Evolutionary conservation across 176 grass and related monocot genomes (phyloP).

Genomic region (Hsuehochloa calcarea): DNA sequence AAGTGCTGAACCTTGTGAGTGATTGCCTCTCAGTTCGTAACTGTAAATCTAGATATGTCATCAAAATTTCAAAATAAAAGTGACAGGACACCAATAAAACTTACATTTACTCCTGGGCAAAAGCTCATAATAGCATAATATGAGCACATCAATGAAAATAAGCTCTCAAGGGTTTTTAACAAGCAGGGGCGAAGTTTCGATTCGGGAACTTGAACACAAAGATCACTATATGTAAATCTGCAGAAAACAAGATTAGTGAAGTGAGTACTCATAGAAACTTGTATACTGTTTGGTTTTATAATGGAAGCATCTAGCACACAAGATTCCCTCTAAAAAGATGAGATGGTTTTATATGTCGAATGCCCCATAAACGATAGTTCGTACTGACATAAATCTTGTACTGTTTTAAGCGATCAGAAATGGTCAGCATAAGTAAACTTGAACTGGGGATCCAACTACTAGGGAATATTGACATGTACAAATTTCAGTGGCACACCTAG

Average conservation of each 20-base stretch:
- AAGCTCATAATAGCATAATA: constrained; percentile 94
- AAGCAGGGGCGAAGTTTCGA: constrained; percentile 88
- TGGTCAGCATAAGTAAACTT: not conserved
- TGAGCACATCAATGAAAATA: constrained; percentile 91
- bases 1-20: not conserved
- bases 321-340: not conserved
- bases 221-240: constrained; percentile 99
- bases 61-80: constrained; percentile 13
- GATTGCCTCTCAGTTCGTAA: not conserved
- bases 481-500: not conserved
- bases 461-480: not conserved
- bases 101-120: constrained; percentile 65
- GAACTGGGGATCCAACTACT: constrained; percentile 7
- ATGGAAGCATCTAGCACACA: constrained; percentile 7
- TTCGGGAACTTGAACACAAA: constrained; percentile 93
- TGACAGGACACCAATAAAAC: not conserved
- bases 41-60: not conserved
- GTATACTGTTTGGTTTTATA: not conserved
- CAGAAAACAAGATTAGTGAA: constrained; percentile 31
- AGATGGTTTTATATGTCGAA: not conserved
- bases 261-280: constrained; percentile 20
- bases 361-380: not conserved
- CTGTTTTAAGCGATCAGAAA: constrained; percentile 9
- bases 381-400: constrained; percentile 1
- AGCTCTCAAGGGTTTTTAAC: constrained; percentile 79